Evolutionary conservation across 805 yeast genomes (phyloP), one percentile per base, ranked within the genome.

Genomic region (Saccharomycopsis babjevae): DNA sequence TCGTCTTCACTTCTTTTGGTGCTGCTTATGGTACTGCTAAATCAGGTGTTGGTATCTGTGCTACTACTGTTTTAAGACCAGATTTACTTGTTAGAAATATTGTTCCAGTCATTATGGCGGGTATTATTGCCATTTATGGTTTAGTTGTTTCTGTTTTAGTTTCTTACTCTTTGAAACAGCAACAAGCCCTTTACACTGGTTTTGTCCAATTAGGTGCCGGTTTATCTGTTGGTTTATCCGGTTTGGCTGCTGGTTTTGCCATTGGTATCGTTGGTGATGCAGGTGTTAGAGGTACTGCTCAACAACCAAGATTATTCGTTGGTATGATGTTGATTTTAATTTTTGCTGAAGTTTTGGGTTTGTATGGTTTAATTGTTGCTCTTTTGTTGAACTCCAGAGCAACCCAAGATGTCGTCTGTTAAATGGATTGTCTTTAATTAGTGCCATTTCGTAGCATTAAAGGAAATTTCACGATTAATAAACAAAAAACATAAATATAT

Each of bases 201-300:
- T 93, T 93, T 82, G 91, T 93, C 76, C 99, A 93, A 80, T 81
- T 93, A 71, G 98, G 97, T 77, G 97, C 97, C 62, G 99, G 99
- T 76, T 82, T 93, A 70, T 88, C 97, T 58, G 99, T 93, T 67
- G 99, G 99, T 72, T 82, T 93, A 69, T 87, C 97, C 65, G 97
- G 98, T 75, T 82, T 93, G 73, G 97, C 98, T 72, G 97, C 97
- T 67, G 99, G 99, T 69, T 93, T 90, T 72, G 97, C 99, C 75
- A 93, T 93, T 78, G 99, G 99, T 79, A 93, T 93, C 68, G 99
- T 93, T 68, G 99, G 99, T 76, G 99, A 93, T 75, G 97, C 97
- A 62, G 99, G 99, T 83, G 98, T 93, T 62, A 89, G 98, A 81
- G 97, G 97, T 77, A 86, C 92, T 67, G 94, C 97, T 66, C 97